A percentile compares a stretch with the other conserved stretches of the same genome.
Evolutionary conservation across 192 early-diverging fungal genomes (phyloP).

Genomic region (Bifiguratus adelaidae): DNA sequence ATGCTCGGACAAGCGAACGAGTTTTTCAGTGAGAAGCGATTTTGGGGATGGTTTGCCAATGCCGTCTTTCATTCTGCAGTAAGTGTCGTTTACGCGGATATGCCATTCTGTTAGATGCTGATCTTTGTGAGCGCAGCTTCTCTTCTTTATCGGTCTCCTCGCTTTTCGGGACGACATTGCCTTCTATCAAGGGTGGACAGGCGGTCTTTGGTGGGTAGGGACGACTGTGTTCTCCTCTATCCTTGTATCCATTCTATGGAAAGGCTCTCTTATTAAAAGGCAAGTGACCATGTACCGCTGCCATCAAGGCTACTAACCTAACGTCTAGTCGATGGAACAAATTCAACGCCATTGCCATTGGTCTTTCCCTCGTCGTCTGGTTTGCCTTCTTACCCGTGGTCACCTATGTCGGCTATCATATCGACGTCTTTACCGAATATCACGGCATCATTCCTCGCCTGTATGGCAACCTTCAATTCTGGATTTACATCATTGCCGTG

Average conservation of each 20-base stretch:
- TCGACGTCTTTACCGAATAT: slow-evolving; percentile 64
- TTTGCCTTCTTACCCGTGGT: slow-evolving; percentile 80
- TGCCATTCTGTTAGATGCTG: not conserved
- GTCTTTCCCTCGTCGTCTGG: slow-evolving; percentile 86
- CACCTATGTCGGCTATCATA: slow-evolving; percentile 51
- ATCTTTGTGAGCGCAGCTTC: slow-evolving; percentile 21
- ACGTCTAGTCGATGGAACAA: slow-evolving; percentile 88
- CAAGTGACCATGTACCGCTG: too few relatives aligned
- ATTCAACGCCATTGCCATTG: slow-evolving; percentile 83
- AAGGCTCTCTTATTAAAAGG: slow-evolving; percentile 83
- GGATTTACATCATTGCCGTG: slow-evolving; percentile 76
- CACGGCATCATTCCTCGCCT: slow-evolving; percentile 55
- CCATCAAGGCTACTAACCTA: too few relatives aligned
- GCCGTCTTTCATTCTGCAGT: slow-evolving; percentile 55
- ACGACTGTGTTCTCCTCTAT: slow-evolving; percentile 84
- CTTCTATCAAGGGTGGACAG: slow-evolving; percentile 54
- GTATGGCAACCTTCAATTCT: slow-evolving; percentile 67
- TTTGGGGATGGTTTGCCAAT: slow-evolving; percentile 48
- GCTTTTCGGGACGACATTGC: slow-evolving; percentile 62
- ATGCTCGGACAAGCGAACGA: slow-evolving; percentile 44
- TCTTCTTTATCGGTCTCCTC: slow-evolving; percentile 58
- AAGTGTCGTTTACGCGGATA: slow-evolving; percentile 16
- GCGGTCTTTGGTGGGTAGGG: slow-evolving; percentile 88
- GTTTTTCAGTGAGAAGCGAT: slow-evolving; percentile 49
- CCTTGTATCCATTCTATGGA: slow-evolving; percentile 79